Base-by-base conservation (phyloP, 768 basidiomycete species). In the Psilocybe tampanensis region DNA sequence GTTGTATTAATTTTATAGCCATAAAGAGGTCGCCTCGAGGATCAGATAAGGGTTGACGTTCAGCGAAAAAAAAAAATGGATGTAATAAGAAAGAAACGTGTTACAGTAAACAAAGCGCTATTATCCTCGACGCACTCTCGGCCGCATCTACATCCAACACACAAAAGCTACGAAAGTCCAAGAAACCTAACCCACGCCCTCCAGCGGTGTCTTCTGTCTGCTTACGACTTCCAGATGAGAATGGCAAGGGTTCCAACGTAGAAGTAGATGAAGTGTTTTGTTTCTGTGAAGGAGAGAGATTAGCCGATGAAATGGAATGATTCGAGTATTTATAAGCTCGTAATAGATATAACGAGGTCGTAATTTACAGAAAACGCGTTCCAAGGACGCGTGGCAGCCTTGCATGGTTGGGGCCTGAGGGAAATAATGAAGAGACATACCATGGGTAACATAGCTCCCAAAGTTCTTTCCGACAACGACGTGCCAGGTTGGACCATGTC, bases 381-480 rank as follows among this genome's bases (percentile, higher is more conserved):
- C 62, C 55, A 49, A 59, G 41, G 52, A 52, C 55, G 65, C 60
- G 64, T 62, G 54, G 60, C 52, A 33, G 55, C 44, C 42, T 21
- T 39, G 47, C 34, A 33, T 32, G 33, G 19, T 18, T 21, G 47
- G 39, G 47, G 49, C 26, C 18, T 42, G 24, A 33, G 50, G 13
- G 19, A 13, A 33, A 45, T 23, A 21, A 44, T 59, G 47, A 50
- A 55, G 54, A 52, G 29, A 74, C 88, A 66, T 64, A 96, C 95
- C 95, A 68, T 97, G 95, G 44, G 95, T 97, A 42, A 98, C 95
- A 70, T 95, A 98, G 76, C 92, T 94, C 49, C 95, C 95, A 85
- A 96, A 98, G 79, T 98, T 97, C 82, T 96, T 98, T 59, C 96
- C 96, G 49, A 96, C 96, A 63, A 98, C 95, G 72, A 95, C 94